Evolutionary conservation across 2,329 filamentous ascomycete species (phyloP), one percentile per base, ranked within the genome.

Genomic region (Pseudogymnoascus verrucosus): DNA sequence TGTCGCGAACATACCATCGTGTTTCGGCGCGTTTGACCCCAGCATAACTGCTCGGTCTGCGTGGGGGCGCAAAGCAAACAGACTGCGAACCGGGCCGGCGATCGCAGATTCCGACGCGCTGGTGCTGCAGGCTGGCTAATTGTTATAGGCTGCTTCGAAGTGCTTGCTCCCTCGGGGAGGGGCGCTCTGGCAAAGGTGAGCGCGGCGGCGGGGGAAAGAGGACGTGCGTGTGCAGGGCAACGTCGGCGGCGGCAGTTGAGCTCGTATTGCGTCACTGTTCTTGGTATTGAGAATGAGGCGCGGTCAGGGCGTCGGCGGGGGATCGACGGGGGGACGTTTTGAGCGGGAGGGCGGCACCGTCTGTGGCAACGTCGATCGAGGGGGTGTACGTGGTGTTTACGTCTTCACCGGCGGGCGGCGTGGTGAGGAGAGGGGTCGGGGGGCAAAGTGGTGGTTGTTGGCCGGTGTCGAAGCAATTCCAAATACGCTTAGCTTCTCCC

Each of bases 11-110:
- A 37, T 59, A 59, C 54, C 54, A 59, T 59, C 54, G 34, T 59
- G 34, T 59, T 59, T 37, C 26, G 54, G 54, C 54, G 54, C 34
- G 34, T 59, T 59, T 34, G 54, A 59, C 54, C 54, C 34, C 34
- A 59, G 54, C 54, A 59, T 59, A 59, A 59, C 54, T 59, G 54
- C 54, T 59, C 54, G 54, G 54, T 37, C 23, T 34, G 54, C 26
- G 28, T 59, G 34, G 34, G 34, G 54, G 26, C 34, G 34, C 26
- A 59, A 59, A 21, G 34, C 54, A 59, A 59, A 37, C 54, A 31
- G 34, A 59, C 54, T 37, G 54, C 54, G 11, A 34, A 11, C 16
- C 26, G 26, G 34, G 14, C 14, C 26, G 54, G 26, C 19, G 54
- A 37, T 59, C 26, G 54, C 54, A 59, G 54, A 23, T 47, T 47